Evolutionary conservation across 345 rosid species (phyloP).

Genomic region (Camelina neglecta): DNA sequence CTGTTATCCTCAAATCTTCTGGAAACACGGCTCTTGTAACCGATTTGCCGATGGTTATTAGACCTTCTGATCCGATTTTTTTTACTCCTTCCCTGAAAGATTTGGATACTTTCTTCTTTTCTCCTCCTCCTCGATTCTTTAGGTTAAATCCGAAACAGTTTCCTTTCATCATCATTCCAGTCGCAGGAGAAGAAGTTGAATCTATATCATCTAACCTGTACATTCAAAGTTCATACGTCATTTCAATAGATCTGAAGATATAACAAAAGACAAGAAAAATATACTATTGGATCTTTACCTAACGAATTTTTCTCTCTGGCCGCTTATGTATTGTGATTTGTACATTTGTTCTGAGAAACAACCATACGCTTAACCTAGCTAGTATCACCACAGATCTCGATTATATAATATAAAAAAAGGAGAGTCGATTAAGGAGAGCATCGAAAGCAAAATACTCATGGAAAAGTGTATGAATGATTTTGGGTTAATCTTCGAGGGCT

Average conservation of each 20-base stretch:
- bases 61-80: slow-evolving; percentile 66
- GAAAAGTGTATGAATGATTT: slow-evolving; percentile 14
- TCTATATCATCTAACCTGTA: slow-evolving; percentile 77
- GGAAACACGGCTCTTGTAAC: slow-evolving; percentile 77
- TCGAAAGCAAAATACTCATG: slow-evolving; percentile 2
- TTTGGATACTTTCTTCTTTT: slow-evolving; percentile 50
- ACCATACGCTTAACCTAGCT: slow-evolving; percentile 9
- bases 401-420: neutral
- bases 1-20: slow-evolving; percentile 75
- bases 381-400: slow-evolving; percentile 24
- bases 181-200: slow-evolving; percentile 55
- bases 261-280: neutral
- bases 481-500: slow-evolving; percentile 9
- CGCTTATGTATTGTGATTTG: slow-evolving; percentile 81
- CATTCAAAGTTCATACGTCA: neutral
- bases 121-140: slow-evolving; percentile 37
- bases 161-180: slow-evolving; percentile 50
- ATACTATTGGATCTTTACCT: slow-evolving; percentile 45
- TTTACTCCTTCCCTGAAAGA: slow-evolving; percentile 63
- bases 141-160: slow-evolving; percentile 58
- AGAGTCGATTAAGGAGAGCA: slow-evolving; percentile 2
- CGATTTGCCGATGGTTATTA: slow-evolving; percentile 61
- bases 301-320: slow-evolving; percentile 75
- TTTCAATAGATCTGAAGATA: slow-evolving; percentile 12
- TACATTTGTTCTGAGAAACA: slow-evolving; percentile 51